phyloP scores from a whole-genome alignment of 306 rosid species.

The Quercus rubra region DNA sequence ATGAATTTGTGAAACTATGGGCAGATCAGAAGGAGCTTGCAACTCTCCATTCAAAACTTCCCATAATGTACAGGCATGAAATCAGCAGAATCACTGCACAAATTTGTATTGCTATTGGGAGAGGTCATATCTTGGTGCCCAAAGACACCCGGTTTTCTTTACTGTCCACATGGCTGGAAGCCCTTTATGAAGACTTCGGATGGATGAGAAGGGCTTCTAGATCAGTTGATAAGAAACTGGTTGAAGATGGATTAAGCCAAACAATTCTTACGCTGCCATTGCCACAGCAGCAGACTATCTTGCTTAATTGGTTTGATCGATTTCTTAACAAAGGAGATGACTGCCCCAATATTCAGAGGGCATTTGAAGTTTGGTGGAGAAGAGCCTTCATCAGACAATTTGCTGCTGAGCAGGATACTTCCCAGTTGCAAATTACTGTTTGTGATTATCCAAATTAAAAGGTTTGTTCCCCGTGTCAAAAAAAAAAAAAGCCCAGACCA shows the following conservation, averaged over 20 bases:
- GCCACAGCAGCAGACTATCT: constrained; percentile 68
- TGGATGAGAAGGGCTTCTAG: constrained; percentile 83
- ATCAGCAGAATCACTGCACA: constrained; percentile 82
- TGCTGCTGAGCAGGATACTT: constrained; percentile 47
- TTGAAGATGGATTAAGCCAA: constrained; percentile 83
- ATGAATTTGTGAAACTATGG: constrained; percentile 85
- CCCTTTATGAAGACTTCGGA: constrained; percentile 82
- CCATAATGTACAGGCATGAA: constrained; percentile 67
- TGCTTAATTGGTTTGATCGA: constrained; percentile 76
- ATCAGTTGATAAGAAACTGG: constrained; percentile 62
- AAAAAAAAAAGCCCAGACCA: background rate
- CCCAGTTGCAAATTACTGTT: constrained; percentile 68
- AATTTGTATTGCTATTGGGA: constrained; percentile 76
- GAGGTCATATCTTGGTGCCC: constrained; percentile 69
- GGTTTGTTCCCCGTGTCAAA: background rate
- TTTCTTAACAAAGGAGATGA: constrained; percentile 88
- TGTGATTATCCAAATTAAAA: constrained; percentile 57
- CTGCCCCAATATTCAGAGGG: constrained; percentile 87
- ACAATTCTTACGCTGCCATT: constrained; percentile 83
- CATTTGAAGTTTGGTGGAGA: constrained; percentile 98
- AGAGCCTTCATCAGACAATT: constrained; percentile 70
- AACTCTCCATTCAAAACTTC: constrained; percentile 67
- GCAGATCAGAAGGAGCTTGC: constrained; percentile 90
- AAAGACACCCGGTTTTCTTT: constrained; percentile 66
- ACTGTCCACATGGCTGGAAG: constrained; percentile 85